Conservation (phyloP, 495 filamentous ascomycete species). For the Penicillium canariense region DNA sequence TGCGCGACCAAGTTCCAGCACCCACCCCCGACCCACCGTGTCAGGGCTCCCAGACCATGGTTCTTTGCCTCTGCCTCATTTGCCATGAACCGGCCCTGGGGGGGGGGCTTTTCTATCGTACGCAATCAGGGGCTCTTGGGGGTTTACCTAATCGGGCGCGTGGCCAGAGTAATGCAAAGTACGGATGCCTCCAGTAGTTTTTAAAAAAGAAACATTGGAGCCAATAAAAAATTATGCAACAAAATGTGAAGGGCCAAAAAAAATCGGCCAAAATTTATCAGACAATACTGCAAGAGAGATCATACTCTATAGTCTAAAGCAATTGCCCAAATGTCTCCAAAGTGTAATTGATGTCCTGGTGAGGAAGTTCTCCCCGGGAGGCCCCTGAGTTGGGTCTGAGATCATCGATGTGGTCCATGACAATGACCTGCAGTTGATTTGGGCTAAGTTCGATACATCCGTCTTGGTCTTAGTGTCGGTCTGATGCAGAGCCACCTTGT, state of each 20-base stretch:
- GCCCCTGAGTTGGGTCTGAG: slow-evolving; percentile 23
- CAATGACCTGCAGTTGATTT: slow-evolving; percentile 25
- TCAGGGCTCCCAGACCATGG: slow-evolving; percentile 35
- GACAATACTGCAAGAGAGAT: neutral
- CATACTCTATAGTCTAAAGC: neutral
- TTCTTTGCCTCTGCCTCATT: slow-evolving; percentile 30
- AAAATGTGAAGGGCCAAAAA: neutral
- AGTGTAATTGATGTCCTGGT: neutral
- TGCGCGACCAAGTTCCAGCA: slow-evolving; percentile 14
- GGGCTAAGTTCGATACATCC: slow-evolving; percentile 31
- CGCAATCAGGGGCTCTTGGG: slow-evolving; percentile 30
- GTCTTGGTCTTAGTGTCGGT: slow-evolving; percentile 29
- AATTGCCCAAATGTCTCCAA: neutral
- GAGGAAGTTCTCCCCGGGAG: slow-evolving; percentile 10
- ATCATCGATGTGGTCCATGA: slow-evolving; percentile 24
- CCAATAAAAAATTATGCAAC: neutral
- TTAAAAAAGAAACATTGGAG: slow-evolving; percentile 5
- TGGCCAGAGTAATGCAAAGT: slow-evolving; percentile 5
- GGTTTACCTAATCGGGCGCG: slow-evolving; percentile 16
- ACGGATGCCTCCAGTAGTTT: slow-evolving; percentile 1
- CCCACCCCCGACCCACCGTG: slow-evolving; percentile 26
- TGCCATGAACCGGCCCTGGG: slow-evolving; percentile 24
- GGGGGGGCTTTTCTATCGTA: slow-evolving; percentile 22
- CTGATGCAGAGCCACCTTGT: slow-evolving; percentile 31
- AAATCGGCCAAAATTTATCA: neutral